These are phyloP conservation scores for Bauhinia variegata DNA, from an alignment of 306 rosid species.

Conservation along the genomic window DNA sequence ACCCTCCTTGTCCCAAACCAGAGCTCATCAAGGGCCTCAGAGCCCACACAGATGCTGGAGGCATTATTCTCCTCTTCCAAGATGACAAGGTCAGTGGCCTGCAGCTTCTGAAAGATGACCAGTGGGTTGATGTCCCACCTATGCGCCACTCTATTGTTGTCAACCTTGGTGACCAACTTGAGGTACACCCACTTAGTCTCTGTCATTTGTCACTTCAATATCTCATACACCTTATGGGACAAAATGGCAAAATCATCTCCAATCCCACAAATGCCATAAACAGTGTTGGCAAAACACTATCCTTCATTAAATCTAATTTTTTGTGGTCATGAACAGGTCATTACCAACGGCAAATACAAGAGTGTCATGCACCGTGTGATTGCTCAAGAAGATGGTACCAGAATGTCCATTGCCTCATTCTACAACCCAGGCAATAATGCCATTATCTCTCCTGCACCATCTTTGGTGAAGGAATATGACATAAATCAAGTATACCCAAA, in stretches of 20 bases:
- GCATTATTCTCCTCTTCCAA: constrained; percentile 90
- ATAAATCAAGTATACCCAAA: constrained; percentile 69
- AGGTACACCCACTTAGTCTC: constrained; percentile 47
- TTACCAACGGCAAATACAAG: constrained; percentile 90
- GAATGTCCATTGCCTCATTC: constrained; percentile 96
- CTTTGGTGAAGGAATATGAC: constrained; percentile 63
- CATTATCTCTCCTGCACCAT: constrained; percentile 75
- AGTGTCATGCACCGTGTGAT: constrained; percentile 84
- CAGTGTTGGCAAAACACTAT: constrained; percentile 4
- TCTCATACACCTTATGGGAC: background rate
- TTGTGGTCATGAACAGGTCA: constrained; percentile 50
- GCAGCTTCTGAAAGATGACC: constrained; percentile 86
- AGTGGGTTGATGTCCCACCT: constrained; percentile 95
- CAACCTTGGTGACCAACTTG: constrained; percentile 98
- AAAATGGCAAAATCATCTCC: background rate
- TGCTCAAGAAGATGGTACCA: constrained; percentile 70
- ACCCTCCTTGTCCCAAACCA: constrained; percentile 95
- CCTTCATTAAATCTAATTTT: background rate
- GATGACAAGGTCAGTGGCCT: constrained; percentile 96
- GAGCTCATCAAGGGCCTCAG: constrained; percentile 90
- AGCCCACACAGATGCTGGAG: constrained; percentile 98
- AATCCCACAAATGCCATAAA: background rate
- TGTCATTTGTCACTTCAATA: background rate
- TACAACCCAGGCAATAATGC: constrained; percentile 94
- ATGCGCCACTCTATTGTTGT: constrained; percentile 93